Percentiles rank a stretch among this genome's conserved stretches.
Evolutionary conservation across 2,329 filamentous ascomycete species (phyloP).

Genomic region (Alternaria angustiovoidea): DNA sequence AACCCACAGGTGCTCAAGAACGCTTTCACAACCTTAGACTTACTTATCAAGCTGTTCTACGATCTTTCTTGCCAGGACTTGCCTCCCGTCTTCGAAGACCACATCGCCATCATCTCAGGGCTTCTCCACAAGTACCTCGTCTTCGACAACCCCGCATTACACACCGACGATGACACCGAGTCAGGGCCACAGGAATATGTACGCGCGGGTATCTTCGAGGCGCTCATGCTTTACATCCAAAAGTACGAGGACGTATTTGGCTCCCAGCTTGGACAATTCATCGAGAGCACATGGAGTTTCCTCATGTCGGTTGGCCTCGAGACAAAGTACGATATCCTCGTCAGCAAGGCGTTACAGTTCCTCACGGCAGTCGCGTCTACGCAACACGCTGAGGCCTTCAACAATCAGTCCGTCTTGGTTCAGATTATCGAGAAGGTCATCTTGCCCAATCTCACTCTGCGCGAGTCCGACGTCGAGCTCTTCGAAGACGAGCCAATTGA

Average conservation of each 20-base stretch:
- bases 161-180: constrained; percentile 89
- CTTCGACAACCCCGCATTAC: constrained; percentile 84
- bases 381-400: constrained; percentile 84
- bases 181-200: constrained; percentile 84
- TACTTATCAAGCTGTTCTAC: constrained; percentile 91
- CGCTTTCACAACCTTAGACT: constrained; percentile 84
- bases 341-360: constrained; percentile 94
- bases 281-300: constrained; percentile 88
- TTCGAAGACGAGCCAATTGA: constrained; percentile 99
- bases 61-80: constrained; percentile 98
- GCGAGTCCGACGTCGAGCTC: constrained; percentile 92
- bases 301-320: constrained; percentile 85
- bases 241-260: constrained; percentile 97
- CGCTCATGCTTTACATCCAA: constrained; percentile 85
- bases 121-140: constrained; percentile 92
- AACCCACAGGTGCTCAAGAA: constrained; percentile 78
- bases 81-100: constrained; percentile 91
- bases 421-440: constrained; percentile 97
- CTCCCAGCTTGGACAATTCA: constrained; percentile 80
- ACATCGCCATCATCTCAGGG: constrained; percentile 76
- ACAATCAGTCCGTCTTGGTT: constrained; percentile 77
- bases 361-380: constrained; percentile 84
- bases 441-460: constrained; percentile 86
- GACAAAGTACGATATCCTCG: constrained; percentile 91
- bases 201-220: constrained; percentile 93